Base-by-base conservation (phyloP, 352 stramenopile genomes). In the Phytophthora pistaciae region DNA sequence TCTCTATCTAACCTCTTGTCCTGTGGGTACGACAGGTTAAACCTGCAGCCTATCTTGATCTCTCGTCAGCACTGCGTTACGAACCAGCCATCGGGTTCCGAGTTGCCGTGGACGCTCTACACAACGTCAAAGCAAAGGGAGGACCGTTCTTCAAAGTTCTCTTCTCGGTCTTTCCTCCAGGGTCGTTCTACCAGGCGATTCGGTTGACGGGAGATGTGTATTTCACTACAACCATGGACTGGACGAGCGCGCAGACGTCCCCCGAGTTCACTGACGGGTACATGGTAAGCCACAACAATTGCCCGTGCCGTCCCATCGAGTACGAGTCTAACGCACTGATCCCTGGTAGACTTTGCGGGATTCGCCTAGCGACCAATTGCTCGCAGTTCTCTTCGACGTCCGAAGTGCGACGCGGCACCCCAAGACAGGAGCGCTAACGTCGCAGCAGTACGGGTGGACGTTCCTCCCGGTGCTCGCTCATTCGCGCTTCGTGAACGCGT, bases 191-290 rank as follows among this genome's bases (percentile, higher is more conserved):
- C 54, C 84, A 91, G 55, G 21, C 74, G 10, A 82, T 87, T 49
- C 77, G 75, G 14, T 65, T 92, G 36, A 90, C 78, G 8, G 80
- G 67, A 27, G 80, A 82, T 3, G 69, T 90, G 5, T 70, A 89
- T 49, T 90, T 95, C 48, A 93, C 82, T 33, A 84, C 84, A 3
- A 83, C 78, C 18, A 82, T 74, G 20, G 77, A 91, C 64, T 93
- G 85, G 88, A 78, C 69, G 1, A 93, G 84, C 56, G 66, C 79
- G 0, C 78, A 89, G 16, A 75, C 72, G 1, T 90, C 76, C 3
- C 81, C 82, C 1, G 82, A 91, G 49, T 93, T 93, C 54, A 57
- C 46, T 21, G 85, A 93, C 33, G 88, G 85, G 21, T 93, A 79
- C 29, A 61, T 84, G 59, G 88, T 92, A 52, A 33, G 66, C 21